Evolutionary conservation across 345 rosid genomes (phyloP), one percentile per base, ranked within the genome.

Genomic region (Citrus australasica): DNA sequence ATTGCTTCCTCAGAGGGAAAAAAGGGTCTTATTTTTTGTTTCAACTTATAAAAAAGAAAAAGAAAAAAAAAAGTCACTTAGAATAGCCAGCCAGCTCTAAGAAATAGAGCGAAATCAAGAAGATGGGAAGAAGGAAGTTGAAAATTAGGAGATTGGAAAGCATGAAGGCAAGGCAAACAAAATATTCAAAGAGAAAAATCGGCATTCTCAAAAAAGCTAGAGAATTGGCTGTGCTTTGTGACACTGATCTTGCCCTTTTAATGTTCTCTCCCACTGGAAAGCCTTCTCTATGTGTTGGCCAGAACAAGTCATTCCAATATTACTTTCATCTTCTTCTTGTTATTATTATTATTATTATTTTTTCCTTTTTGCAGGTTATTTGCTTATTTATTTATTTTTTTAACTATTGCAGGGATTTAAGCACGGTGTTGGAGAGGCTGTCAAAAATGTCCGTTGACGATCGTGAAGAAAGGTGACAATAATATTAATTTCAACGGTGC

Each of bases 141-240:
- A 71, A 25, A 25, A 62, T 88, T 9, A 16, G 30, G 65, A 84
- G 51, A 60, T 3, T 88, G 67, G 85, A 83, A 6, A 67, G 19
- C 2, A 1, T 0, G 1, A 83, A 83, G 71, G 89, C 76, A 5
- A 87, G 88, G 74, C 86, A 86, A 1, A 71, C 53, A 24, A 88
- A 83, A 65, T 90, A 69, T 16, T 87, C 90, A n/a, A 88, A 88
- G 86, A 77, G 90, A 2, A 90, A 83, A 59, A 25, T 37, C 0
- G 84, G 92, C 0, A 1, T 88, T 27, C 21, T 88, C 0, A 88
- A 90, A 72, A 87, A 86, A 21, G 90, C 86, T 0, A 79, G 79
- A 28, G 89, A 86, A 48, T 73, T 84, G 61, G 28, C 83, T 1
- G 62, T 69, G 11, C 25, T 80, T 7, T 84, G 89, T 33, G 87